Conservation (phyloP, 345 rosid species). For the Arabis hirsuta region DNA sequence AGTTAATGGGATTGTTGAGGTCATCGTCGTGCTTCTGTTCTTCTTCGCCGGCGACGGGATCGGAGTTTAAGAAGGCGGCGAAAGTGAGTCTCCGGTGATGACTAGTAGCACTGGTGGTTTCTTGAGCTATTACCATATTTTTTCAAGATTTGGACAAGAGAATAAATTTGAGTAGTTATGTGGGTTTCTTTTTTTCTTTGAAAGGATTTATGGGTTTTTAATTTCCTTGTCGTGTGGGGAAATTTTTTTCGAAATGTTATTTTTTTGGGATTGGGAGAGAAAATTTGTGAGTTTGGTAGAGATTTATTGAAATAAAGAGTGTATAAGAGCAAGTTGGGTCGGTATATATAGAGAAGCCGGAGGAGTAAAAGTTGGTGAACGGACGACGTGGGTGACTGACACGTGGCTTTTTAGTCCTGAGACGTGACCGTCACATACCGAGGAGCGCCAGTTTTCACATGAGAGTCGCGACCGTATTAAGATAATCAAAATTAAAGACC, state of each 20-base stretch:
- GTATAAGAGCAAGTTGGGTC: neutral
- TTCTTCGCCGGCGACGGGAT: slow-evolving; percentile 40
- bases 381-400: slow-evolving; percentile 43
- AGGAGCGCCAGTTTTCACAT: slow-evolving; percentile 31
- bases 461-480: neutral
- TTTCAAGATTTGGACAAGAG: neutral
- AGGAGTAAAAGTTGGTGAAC: slow-evolving; percentile 36
- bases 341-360: slow-evolving; percentile 31
- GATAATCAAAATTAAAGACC: no score
- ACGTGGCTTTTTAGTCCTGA: slow-evolving; percentile 29
- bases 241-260: neutral
- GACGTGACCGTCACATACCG: slow-evolving; percentile 39
- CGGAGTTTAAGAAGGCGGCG: slow-evolving; percentile 61
- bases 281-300: slow-evolving; percentile 4
- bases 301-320: slow-evolving; percentile 36
- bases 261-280: slow-evolving; percentile 14
- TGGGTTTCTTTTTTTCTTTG: neutral
- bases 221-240: slow-evolving; percentile 30
- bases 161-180: slow-evolving; percentile 16
- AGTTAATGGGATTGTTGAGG: slow-evolving; percentile 18
- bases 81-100: slow-evolving; percentile 55
- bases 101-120: slow-evolving; percentile 25
- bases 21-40: slow-evolving; percentile 39
- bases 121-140: slow-evolving; percentile 35
- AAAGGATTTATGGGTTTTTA: slow-evolving; percentile 3